Conservation (phyloP, 176 grass and related monocot genomes). For the Oryza australiensis region DNA sequence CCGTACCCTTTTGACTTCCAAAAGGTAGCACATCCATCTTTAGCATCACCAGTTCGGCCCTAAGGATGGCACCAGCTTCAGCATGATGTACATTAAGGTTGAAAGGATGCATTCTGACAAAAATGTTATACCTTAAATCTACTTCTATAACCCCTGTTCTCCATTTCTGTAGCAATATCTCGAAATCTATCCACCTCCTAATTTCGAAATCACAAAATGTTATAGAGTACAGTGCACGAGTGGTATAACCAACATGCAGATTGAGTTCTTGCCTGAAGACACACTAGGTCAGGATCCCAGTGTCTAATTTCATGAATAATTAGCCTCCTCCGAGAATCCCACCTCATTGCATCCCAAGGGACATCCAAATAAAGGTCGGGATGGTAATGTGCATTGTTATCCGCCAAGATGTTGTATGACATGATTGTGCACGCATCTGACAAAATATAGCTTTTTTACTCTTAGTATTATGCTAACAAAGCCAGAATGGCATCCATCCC, state of each 20-base stretch:
- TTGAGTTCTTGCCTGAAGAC: slow-evolving; percentile 68
- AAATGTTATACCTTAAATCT: slow-evolving; percentile 64
- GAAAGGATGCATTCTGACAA: not conserved
- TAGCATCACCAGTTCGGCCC: slow-evolving; percentile 64
- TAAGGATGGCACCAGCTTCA: slow-evolving; percentile 37
- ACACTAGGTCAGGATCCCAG: slow-evolving; percentile 76
- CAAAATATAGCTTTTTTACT: slow-evolving; percentile 23
- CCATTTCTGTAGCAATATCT: slow-evolving; percentile 58
- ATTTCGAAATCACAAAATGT: slow-evolving; percentile 13
- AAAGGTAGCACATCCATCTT: slow-evolving; percentile 88
- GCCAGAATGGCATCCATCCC: not conserved
- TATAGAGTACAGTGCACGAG: slow-evolving; percentile 1
- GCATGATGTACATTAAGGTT: slow-evolving; percentile 6
- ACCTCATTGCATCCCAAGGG: slow-evolving; percentile 59
- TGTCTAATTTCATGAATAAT: slow-evolving; percentile 73
- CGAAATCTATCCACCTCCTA: slow-evolving; percentile 83
- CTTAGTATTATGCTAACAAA: not conserved
- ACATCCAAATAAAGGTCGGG: slow-evolving; percentile 67
- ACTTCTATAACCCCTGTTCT: slow-evolving; percentile 62
- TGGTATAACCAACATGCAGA: slow-evolving; percentile 7
- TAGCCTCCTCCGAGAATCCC: slow-evolving; percentile 72
- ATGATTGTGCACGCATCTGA: slow-evolving; percentile 72
- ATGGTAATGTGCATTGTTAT: slow-evolving; percentile 62
- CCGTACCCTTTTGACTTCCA: slow-evolving; percentile 80
- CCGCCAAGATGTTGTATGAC: slow-evolving; percentile 92